phyloP scores from a whole-genome alignment of 2,329 filamentous ascomycete genomes.

The Paracorniculantispora psalliotae region DNA sequence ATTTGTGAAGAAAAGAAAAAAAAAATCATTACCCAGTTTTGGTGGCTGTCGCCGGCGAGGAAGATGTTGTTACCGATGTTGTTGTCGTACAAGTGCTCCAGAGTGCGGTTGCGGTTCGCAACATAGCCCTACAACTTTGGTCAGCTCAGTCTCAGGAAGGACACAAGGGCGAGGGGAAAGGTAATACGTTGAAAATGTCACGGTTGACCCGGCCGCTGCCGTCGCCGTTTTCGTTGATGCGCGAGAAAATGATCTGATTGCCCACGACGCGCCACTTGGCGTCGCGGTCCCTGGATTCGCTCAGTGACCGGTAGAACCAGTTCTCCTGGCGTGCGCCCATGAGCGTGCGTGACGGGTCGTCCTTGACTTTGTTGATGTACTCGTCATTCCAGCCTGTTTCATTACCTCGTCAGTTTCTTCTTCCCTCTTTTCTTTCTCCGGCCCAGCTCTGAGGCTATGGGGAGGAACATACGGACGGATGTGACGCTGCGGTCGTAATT shows the following conservation, averaged over 20 bases:
- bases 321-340: constrained; percentile 71
- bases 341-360: constrained; percentile 62
- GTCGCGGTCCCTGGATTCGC: constrained; percentile 55
- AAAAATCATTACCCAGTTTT: constrained; percentile 50
- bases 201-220: constrained; percentile 26
- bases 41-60: constrained; percentile 65
- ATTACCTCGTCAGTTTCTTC: too few relatives aligned
- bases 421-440: too few relatives aligned
- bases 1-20: background rate
- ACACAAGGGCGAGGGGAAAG: too few relatives aligned
- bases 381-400: constrained; percentile 48
- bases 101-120: constrained; percentile 66
- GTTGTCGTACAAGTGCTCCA: constrained; percentile 61
- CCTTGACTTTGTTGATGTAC: constrained; percentile 56
- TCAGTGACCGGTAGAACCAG: constrained; percentile 64
- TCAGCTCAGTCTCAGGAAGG: too few relatives aligned
- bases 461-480: constrained; percentile 25
- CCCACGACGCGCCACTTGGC: constrained; percentile 68
- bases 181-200: too few relatives aligned
- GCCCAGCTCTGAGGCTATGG: too few relatives aligned
- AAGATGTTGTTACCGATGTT: constrained; percentile 69
- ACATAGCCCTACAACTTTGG: constrained; percentile 55
- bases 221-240: constrained; percentile 34
- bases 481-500: constrained; percentile 66
- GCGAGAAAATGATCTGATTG: constrained; percentile 64